These are phyloP conservation scores for Hortaea sp. DNA, from an alignment of 2,329 filamentous ascomycete genomes.

Conservation along the genomic window DNA sequence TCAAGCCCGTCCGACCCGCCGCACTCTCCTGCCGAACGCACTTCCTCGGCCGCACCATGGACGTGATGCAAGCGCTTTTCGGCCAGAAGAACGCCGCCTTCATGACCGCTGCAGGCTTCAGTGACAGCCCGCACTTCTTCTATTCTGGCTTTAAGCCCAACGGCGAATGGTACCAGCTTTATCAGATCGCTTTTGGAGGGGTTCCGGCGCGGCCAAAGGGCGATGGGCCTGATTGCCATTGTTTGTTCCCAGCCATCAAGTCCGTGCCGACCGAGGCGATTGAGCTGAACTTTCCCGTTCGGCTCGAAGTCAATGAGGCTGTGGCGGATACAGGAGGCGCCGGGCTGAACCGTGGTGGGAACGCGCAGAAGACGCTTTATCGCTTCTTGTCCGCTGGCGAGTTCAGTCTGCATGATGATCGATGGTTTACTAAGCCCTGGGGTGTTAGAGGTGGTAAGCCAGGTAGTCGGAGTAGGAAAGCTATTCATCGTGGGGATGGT, in stretches of 20 bases:
- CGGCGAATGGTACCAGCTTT: slow-evolving; percentile 36
- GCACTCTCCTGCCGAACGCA: slow-evolving; percentile 16
- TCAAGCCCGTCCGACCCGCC: slow-evolving; percentile 18
- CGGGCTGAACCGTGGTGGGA: slow-evolving; percentile 16
- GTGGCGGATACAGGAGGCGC: slow-evolving; percentile 16
- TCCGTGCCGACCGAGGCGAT: slow-evolving; percentile 18
- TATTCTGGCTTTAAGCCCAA: slow-evolving; percentile 30
- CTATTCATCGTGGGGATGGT: slow-evolving; percentile 11
- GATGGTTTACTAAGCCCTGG: slow-evolving; percentile 17
- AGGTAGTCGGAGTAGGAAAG: slow-evolving; percentile 14
- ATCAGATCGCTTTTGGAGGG: slow-evolving; percentile 24
- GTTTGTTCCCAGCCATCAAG: slow-evolving; percentile 18
- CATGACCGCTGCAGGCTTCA: slow-evolving; percentile 19
- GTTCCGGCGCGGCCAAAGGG: slow-evolving; percentile 17
- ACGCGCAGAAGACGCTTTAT: slow-evolving; percentile 16
- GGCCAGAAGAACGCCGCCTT: slow-evolving; percentile 18
- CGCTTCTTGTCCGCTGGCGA: slow-evolving; percentile 17
- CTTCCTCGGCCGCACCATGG: slow-evolving; percentile 18
- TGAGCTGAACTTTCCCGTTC: slow-evolving; percentile 18
- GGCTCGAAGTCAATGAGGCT: slow-evolving; percentile 18
- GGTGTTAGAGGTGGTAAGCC: slow-evolving; percentile 17
- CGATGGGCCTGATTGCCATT: slow-evolving; percentile 19
- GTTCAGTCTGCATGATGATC: slow-evolving; percentile 17
- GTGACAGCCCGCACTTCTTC: slow-evolving; percentile 19
- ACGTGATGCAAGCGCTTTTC: slow-evolving; percentile 20